Percentiles rank a stretch among this genome's conserved stretches.
These are phyloP conservation scores for Nakaseomyces kungkrabaensis DNA, from an alignment of 1,139 yeast species.

Conservation along the genomic window DNA sequence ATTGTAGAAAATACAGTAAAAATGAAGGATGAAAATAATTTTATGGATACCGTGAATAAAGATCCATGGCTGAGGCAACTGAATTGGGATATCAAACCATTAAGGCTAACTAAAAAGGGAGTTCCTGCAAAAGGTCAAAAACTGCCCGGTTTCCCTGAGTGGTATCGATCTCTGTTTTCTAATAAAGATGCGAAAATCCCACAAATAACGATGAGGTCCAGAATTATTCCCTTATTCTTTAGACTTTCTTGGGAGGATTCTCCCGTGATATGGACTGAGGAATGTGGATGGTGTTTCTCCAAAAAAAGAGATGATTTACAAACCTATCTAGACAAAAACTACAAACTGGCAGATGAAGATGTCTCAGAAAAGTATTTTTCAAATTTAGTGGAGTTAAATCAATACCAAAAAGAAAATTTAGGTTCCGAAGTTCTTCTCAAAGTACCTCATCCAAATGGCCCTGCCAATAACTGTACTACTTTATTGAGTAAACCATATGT, in stretches of 20 bases:
- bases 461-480: constrained; percentile 61
- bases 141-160: constrained; percentile 84
- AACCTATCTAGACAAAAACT: constrained; percentile 43
- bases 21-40: constrained; percentile 24
- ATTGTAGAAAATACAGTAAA: constrained; percentile 54
- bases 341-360: constrained; percentile 29
- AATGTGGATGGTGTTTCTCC: constrained; percentile 83
- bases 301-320: constrained; percentile 36
- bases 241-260: constrained; percentile 77
- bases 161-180: constrained; percentile 74
- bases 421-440: constrained; percentile 37
- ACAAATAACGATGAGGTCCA: constrained; percentile 57
- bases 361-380: constrained; percentile 9
- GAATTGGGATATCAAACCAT: constrained; percentile 69
- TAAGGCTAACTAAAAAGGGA: constrained; percentile 59
- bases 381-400: constrained; percentile 8
- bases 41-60: constrained; percentile 25
- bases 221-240: constrained; percentile 68
- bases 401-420: constrained; percentile 1
- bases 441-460: constrained; percentile 90
- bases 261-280: constrained; percentile 72
- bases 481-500: constrained; percentile 71
- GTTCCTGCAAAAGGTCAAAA: constrained; percentile 70
- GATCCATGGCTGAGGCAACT: constrained; percentile 91
- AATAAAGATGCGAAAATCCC: constrained; percentile 36